Conservation (phyloP, 2,329 filamentous ascomycete species). For the Tympanopsis confertula region DNA sequence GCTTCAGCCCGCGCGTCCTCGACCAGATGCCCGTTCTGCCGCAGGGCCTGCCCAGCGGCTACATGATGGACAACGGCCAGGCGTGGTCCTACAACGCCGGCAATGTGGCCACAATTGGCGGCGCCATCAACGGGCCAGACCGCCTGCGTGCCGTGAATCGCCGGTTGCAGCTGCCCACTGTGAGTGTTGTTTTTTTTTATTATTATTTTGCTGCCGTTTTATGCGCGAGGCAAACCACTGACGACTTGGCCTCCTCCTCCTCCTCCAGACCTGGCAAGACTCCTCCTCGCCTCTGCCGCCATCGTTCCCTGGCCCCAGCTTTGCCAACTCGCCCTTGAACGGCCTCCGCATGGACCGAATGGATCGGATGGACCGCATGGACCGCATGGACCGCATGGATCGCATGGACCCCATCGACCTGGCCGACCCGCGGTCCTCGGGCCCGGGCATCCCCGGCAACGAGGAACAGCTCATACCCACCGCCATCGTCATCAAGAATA, state of each 20-base stretch:
- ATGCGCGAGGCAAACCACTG: constrained; percentile 3
- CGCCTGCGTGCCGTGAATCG: constrained; percentile 42
- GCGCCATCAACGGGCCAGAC: constrained; percentile 53
- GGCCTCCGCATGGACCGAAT: constrained; percentile 21
- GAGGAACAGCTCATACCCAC: constrained; percentile 91
- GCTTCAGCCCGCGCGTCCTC: background rate
- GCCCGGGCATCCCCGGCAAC: constrained; percentile 32
- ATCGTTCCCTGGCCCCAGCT: background rate
- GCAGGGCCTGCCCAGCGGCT: constrained; percentile 26
- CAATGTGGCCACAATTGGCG: constrained; percentile 50
- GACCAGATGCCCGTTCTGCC: constrained; percentile 4
- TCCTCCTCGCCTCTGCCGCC: constrained; percentile 4
- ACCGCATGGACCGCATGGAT: constrained; percentile 19
- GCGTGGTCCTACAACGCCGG: constrained; percentile 65
- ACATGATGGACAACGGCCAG: constrained; percentile 58
- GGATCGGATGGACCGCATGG: constrained; percentile 18
- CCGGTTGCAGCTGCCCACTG: constrained; percentile 58
- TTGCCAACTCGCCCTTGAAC: constrained; percentile 18
- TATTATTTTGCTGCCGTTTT: constrained; percentile 2
- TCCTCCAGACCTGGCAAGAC: constrained; percentile 13
- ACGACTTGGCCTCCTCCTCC: constrained; percentile 7
- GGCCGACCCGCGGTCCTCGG: constrained; percentile 26
- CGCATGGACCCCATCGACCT: constrained; percentile 19
- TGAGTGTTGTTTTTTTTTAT: constrained; percentile 32
- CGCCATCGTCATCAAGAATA: constrained; percentile 98